Evolutionary conservation across 164 flowering plant species (phyloP), one percentile per base, ranked within the genome.

Genomic region (Annona cherimola): DNA sequence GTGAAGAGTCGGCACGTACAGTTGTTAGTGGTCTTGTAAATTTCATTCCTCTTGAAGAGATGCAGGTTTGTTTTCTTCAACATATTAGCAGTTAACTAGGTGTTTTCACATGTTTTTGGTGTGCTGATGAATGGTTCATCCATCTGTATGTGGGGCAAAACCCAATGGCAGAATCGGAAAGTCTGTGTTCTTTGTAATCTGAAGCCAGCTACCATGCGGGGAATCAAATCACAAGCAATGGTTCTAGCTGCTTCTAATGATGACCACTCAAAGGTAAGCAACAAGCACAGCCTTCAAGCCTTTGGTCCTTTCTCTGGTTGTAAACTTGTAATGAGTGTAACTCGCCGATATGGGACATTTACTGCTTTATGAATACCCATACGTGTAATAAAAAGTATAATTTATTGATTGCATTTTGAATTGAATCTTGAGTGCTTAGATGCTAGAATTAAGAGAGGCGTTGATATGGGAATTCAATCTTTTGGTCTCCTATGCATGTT

Each of bases 21-120:
- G 97, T 95, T 76, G 98, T 95, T 63, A 95, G 98, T 83, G 99
- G 99, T 69, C 96, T 95, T 61, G 99, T 95, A 79, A 95, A 94
- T 42, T 85, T 80, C 78, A 90, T 93, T 76, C 93, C 97, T 65
- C 82, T 95, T 5, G 98, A 93, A 71, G 91, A 95, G 74, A 89
- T 95, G 97, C 93, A 90, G 97, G 99, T 95, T 46, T 64, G 63
- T 73, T 18, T 60, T 59, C 69, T 26, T 18, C 20, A 45, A 41
- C 3, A 43, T 3, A 60, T 70, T 2, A 16, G 65, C 50, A 19
- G 26, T 19, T 57, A 42, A 11, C 45, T 5, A 44, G 43, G 42
- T 66, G 5, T 69, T 39, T 19, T 66, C 39, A 16, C 20, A 71
- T 5, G 5, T 71, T 44, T 61, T 20, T 1, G 44, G 20, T 61